Percentiles rank a stretch among this genome's conserved stretches.
These are phyloP conservation scores for Cardamine occulta DNA, from an alignment of 345 rosid genomes.

Conservation along the genomic window DNA sequence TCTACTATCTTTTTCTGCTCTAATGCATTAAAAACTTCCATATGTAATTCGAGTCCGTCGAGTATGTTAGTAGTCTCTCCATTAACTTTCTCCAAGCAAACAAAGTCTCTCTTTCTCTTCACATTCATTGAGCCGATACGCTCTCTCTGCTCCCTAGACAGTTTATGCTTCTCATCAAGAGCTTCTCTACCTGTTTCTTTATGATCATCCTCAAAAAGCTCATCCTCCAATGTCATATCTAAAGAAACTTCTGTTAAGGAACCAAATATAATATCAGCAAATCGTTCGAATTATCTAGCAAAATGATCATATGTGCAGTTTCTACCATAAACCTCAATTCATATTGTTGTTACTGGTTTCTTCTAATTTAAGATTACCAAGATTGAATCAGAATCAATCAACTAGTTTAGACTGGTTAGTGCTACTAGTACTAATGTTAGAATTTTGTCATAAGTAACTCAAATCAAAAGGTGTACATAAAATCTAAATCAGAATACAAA, in stretches of 20 bases:
- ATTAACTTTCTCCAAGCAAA: constrained; percentile 45
- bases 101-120: constrained; percentile 54
- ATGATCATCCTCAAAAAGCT: constrained; percentile 60
- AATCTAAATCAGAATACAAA: too few species aligned
- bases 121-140: constrained; percentile 36
- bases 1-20: constrained; percentile 60
- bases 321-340: too few species aligned
- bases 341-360: too few species aligned
- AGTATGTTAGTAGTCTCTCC: constrained; percentile 51
- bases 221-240: constrained; percentile 75
- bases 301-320: too few species aligned
- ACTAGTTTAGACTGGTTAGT: too few species aligned
- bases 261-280: constrained; percentile 46
- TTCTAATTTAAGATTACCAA: too few species aligned
- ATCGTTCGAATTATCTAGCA: too few species aligned
- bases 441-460: too few species aligned
- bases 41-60: constrained; percentile 59
- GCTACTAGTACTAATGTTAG: too few species aligned
- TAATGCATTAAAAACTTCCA: constrained; percentile 45
- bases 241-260: constrained; percentile 45
- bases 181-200: constrained; percentile 38
- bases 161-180: constrained; percentile 48
- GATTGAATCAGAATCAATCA: too few species aligned
- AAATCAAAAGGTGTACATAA: too few species aligned
- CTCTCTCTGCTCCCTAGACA: constrained; percentile 65